Conservation (phyloP, 208 protist genomes). For the Kentomonas sorsogonicus region DNA sequence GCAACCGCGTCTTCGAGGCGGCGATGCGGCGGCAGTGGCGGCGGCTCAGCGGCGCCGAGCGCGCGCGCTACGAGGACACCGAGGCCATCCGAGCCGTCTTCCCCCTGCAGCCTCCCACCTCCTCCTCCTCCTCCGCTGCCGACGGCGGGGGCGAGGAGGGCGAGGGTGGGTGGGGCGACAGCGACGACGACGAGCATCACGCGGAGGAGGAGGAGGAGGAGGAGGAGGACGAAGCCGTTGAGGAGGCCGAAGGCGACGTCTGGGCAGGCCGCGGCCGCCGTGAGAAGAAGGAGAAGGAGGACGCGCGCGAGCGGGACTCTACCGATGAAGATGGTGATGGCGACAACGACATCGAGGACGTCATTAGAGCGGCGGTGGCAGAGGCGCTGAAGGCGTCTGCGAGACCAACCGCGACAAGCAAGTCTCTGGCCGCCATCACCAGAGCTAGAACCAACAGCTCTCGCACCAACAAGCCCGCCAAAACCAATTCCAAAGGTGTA, state of each 20-base stretch:
- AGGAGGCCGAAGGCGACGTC: neutral
- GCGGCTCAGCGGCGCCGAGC: constrained; percentile 41
- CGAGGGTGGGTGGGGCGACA: neutral
- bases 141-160: neutral
- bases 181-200: neutral
- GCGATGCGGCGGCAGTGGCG: constrained; percentile 68
- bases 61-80: constrained; percentile 36
- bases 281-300: neutral
- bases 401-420: too few relatives aligned
- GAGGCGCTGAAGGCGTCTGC: too few relatives aligned
- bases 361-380: too few relatives aligned
- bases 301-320: neutral
- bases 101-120: constrained; percentile 2
- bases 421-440: too few relatives aligned
- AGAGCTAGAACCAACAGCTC: too few relatives aligned
- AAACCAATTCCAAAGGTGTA: too few relatives aligned
- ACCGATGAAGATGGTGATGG: neutral
- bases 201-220: neutral
- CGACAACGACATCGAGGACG: neutral
- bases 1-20: constrained; percentile 53
- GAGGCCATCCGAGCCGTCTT: neutral
- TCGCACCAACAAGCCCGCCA: too few relatives aligned
- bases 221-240: neutral
- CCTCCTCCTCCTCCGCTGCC: too few relatives aligned
- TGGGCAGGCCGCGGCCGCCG: neutral